Base-by-base conservation (phyloP, 441 rosid species). In the Gossypium gossypioides region DNA sequence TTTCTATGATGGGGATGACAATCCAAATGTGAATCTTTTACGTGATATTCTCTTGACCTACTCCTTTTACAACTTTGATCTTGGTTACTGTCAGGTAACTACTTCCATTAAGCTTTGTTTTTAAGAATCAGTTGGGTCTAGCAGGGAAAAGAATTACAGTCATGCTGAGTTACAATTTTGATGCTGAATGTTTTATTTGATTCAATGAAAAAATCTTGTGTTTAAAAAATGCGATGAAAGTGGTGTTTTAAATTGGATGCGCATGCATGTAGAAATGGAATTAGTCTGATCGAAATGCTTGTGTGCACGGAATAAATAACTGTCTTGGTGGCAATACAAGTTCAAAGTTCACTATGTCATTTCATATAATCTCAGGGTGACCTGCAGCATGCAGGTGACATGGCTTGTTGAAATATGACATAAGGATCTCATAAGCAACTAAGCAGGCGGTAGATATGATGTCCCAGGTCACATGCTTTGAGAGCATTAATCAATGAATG, bases 81-180 rank as follows among this genome's bases (percentile, higher is more conserved):
- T 96, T 48, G 97, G 99, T 71, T 96, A 96, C 81, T 93, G 99
- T 84, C 99, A 96, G 97, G 99, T 93, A 83, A 75, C 69, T 63
- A 29, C 69, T 52, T 69, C 1, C 18, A 46, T 4, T 55, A 6
- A 34, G 58, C 66, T 6, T 62, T 58, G 32, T 46, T 50, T n/a
- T 46, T 46, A 34, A 40, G 46, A 40, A 37, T 27, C 75, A 42
- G 54, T 50, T 63, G 50, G 76, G n/a, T 10, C 15, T 7, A n/a
- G n/a, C n/a, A 6, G 27, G 32, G 29, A 13, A n/a, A 57, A n/a
- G 16, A 60, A 60, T 67, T 62, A 37, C 9, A 10, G n/a, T 72
- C 27, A 22, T 55, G 55, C 21, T 7, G 48, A n/a, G 40, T 56
- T 22, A 6, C 50, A 54, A 5, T 5, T 10, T 54, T 69, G 4